phyloP scores from a whole-genome alignment of 2,329 filamentous ascomycete genomes.

The Epichloe gansuensis region DNA sequence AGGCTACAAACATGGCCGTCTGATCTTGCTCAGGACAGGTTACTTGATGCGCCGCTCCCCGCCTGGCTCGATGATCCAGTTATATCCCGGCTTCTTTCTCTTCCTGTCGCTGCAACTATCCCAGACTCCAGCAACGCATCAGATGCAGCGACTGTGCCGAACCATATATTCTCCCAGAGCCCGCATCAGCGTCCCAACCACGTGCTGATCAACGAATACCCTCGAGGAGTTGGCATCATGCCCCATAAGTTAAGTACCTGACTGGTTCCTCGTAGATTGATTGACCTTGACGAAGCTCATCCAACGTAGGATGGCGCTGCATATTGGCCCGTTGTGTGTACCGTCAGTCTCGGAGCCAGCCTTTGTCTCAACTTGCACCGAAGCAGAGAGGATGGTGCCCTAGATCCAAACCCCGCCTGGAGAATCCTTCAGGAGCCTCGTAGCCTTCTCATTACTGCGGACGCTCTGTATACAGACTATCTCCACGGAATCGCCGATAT shows the following conservation, averaged over 20 bases:
- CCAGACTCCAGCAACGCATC: neutral
- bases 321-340: conserved; percentile 81
- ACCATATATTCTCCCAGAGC: conserved; percentile 45
- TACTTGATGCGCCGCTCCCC: conserved; percentile 65
- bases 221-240: conserved; percentile 86
- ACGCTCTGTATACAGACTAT: conserved; percentile 54
- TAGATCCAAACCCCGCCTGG: conserved; percentile 38
- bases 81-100: conserved; percentile 45
- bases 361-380: conserved; percentile 68
- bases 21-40: conserved; percentile 62
- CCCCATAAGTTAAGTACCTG: conserved; percentile 56
- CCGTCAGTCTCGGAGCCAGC: conserved; percentile 69
- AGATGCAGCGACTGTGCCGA: neutral
- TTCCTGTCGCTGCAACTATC: conserved; percentile 24
- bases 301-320: conserved; percentile 57
- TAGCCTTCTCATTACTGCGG: conserved; percentile 64
- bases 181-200: conserved; percentile 76
- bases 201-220: conserved; percentile 88
- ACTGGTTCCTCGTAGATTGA: conserved; percentile 4
- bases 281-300: conserved; percentile 19
- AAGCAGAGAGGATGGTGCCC: conserved; percentile 47
- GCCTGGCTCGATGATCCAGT: conserved; percentile 62
- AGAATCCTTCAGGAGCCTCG: conserved; percentile 72
- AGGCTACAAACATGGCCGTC: conserved; percentile 87
- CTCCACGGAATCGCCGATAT: conserved; percentile 64